phyloP scores from a whole-genome alignment of 306 rosid genomes.

The Glycine soja region DNA sequence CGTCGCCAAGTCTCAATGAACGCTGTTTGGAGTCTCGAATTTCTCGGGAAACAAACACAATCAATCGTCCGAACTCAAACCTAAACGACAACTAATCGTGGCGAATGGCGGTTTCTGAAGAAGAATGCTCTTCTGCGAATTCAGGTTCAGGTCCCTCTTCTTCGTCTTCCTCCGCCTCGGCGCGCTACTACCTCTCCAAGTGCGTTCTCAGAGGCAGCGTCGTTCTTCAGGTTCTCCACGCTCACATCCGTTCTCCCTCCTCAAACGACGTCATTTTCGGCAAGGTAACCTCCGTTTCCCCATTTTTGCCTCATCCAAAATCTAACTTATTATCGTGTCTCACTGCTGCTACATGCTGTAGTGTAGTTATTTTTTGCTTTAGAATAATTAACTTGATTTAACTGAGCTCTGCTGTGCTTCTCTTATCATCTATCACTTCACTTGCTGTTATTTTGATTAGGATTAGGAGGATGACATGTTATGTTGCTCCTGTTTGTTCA shows the following conservation, averaged over 20 bases:
- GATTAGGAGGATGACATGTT: neutral
- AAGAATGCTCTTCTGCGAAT: constrained; percentile 87
- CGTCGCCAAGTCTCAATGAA: constrained; percentile 15
- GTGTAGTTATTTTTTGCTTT: neutral
- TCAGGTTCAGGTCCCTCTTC: constrained; percentile 74
- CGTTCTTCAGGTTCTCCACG: constrained; percentile 85
- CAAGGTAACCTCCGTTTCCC: constrained; percentile 43
- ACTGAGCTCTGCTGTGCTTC: constrained; percentile 13
- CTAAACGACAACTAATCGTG: constrained; percentile 8
- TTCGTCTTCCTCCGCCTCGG: constrained; percentile 56
- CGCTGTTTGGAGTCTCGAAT: neutral
- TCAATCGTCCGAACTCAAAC: constrained; percentile 19
- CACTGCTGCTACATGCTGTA: neutral
- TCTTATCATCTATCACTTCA: neutral
- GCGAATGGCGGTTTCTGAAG: constrained; percentile 89
- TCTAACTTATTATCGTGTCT: neutral
- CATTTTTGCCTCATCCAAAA: no score
- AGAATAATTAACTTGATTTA: neutral
- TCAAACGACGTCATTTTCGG: constrained; percentile 83
- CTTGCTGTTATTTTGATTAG: neutral
- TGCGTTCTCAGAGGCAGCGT: constrained; percentile 83
- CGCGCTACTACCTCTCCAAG: constrained; percentile 81
- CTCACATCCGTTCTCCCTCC: constrained; percentile 75
- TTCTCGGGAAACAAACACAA: neutral
- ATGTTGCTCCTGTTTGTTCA: constrained; percentile 13